Conservation (phyloP, 2,329 filamentous ascomycete genomes). For the Zelopaecilomyces penicillatus region DNA sequence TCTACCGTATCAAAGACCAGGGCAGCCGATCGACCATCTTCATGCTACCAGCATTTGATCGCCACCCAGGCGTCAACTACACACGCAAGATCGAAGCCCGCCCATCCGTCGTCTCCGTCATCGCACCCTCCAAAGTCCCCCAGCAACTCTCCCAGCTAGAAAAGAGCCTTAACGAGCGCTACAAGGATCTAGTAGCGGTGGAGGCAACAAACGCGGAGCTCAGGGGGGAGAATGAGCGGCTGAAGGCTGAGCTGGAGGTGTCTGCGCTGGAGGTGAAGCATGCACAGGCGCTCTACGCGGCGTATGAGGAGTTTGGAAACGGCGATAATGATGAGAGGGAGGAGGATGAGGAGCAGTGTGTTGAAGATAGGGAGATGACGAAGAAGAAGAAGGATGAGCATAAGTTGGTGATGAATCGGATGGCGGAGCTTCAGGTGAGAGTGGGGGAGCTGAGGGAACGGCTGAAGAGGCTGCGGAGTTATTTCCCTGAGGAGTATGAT, state of each 20-base stretch:
- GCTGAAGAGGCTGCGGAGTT: no score
- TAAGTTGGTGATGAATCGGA: no score
- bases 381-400: no score
- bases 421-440: no score
- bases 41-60: constrained; percentile 40
- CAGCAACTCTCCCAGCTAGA: constrained; percentile 22
- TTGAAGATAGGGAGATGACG: no score
- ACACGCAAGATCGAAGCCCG: constrained; percentile 37
- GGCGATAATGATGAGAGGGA: no score
- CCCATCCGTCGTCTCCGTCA: constrained; percentile 30
- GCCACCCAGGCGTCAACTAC: constrained; percentile 35
- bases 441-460: no score
- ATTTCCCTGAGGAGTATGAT: no score
- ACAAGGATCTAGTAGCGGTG: constrained; percentile 12
- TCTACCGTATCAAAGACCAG: constrained; percentile 40
- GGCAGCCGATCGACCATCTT: constrained; percentile 40
- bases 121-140: constrained; percentile 9
- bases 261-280: constrained; percentile 13
- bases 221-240: constrained; percentile 14
- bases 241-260: constrained; percentile 12
- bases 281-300: no score
- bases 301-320: no score
- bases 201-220: constrained; percentile 12
- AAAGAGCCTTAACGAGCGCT: constrained; percentile 15
- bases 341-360: no score